Conservation (phyloP, 768 basidiomycete genomes). For the Sporobolomyces roseus region DNA sequence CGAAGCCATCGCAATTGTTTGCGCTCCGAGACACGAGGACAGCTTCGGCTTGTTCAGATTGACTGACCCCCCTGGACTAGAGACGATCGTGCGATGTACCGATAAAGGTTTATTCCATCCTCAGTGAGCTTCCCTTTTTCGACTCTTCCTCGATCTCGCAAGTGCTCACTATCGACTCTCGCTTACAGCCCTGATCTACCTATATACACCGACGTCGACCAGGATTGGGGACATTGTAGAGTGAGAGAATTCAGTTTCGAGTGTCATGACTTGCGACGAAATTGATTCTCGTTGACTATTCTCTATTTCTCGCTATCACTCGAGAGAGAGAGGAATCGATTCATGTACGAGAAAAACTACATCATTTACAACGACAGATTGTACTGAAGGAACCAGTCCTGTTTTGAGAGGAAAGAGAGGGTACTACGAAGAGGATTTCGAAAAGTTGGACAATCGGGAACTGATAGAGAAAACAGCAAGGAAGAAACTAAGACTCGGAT, state of each 20-base stretch:
- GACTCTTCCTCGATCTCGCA: neutral
- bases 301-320: too few species aligned
- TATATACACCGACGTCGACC: conserved; percentile 55
- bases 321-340: too few species aligned
- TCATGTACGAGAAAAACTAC: too few species aligned
- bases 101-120: conserved; percentile 78
- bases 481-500: too few species aligned
- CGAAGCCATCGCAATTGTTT: conserved; percentile 89
- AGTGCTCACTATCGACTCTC: neutral
- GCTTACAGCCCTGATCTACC: conserved; percentile 29
- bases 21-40: conserved; percentile 73
- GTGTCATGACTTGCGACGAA: conserved; percentile 70
- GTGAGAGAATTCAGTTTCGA: conserved; percentile 68
- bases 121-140: conserved; percentile 58
- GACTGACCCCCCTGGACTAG: conserved; percentile 78
- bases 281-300: too few species aligned
- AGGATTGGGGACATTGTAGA: conserved; percentile 77
- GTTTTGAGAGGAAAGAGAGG: too few species aligned
- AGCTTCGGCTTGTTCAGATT: conserved; percentile 58
- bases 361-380: too few species aligned
- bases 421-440: too few species aligned
- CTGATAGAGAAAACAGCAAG: too few species aligned
- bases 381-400: too few species aligned
- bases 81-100: conserved; percentile 64
- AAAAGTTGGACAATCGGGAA: too few species aligned